phyloP scores from a whole-genome alignment of 1,139 yeast species.

The Candida labiduridarum region DNA sequence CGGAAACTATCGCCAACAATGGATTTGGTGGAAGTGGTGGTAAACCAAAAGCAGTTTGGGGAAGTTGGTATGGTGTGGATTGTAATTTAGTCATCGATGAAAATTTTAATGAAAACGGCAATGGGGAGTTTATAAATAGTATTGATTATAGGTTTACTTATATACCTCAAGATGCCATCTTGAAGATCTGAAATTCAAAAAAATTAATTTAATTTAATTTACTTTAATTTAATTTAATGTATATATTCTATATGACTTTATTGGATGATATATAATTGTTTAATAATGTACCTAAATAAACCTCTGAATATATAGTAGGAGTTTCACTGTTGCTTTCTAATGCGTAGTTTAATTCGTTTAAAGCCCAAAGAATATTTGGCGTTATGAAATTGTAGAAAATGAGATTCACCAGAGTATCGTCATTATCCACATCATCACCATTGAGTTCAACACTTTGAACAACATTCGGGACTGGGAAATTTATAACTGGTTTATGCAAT shows the following conservation, averaged over 20 bases:
- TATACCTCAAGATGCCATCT: conserved; percentile 59
- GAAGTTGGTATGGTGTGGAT: conserved; percentile 70
- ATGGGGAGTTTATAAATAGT: conserved; percentile 52
- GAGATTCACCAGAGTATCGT: conserved; percentile 55
- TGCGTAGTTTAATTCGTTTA: conserved; percentile 35
- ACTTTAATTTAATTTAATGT: not conserved
- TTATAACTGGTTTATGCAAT: conserved; percentile 61
- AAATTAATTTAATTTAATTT: too few species aligned
- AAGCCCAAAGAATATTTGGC: conserved; percentile 62
- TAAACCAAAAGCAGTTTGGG: conserved; percentile 49
- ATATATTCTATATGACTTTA: not conserved
- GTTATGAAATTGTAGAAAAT: conserved; percentile 78
- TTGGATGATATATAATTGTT: conserved; percentile 9
- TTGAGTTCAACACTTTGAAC: conserved; percentile 49
- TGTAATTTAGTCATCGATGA: conserved; percentile 63
- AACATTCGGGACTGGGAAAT: conserved; percentile 74
- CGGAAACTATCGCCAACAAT: conserved; percentile 11
- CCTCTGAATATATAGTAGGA: conserved; percentile 31
- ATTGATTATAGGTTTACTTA: conserved; percentile 68
- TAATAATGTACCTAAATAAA: conserved; percentile 37
- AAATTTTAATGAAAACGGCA: conserved; percentile 43
- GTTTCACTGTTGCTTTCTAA: conserved; percentile 9
- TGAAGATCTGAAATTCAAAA: conserved; percentile 27
- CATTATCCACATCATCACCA: conserved; percentile 11
- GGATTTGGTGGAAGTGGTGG: conserved; percentile 10